These are phyloP conservation scores for Debaryomyces subglobosus DNA, from an alignment of 1,139 yeast genomes.

Conservation along the genomic window DNA sequence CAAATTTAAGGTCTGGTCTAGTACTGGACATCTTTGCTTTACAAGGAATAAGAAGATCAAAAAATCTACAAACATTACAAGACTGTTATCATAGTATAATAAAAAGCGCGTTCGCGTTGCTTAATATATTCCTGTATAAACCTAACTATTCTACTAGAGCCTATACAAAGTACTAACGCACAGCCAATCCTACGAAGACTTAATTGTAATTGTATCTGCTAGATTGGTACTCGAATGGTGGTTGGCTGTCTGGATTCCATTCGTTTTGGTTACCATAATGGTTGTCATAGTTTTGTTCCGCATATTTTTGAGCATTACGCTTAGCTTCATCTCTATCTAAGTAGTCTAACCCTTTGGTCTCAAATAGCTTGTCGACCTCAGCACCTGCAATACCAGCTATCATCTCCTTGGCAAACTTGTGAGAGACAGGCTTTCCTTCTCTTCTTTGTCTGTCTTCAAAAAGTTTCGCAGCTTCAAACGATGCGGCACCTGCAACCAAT, in stretches of 20 bases:
- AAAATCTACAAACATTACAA: neutral
- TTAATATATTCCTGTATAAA: conserved; percentile 5
- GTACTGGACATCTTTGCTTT: conserved; percentile 54
- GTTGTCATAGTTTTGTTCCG: conserved; percentile 27
- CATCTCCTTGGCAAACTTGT: conserved; percentile 33
- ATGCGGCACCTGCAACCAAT: conserved; percentile 38
- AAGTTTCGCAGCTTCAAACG: conserved; percentile 35
- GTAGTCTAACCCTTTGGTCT: conserved; percentile 38
- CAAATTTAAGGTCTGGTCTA: conserved; percentile 74
- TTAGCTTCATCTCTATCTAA: conserved; percentile 31
- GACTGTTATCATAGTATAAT: neutral
- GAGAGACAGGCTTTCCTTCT: conserved; percentile 36
- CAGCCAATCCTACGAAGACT: neutral
- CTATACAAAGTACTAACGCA: neutral
- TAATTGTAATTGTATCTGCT: conserved; percentile 10
- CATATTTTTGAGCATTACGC: conserved; percentile 27
- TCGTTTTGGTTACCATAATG: conserved; percentile 31
- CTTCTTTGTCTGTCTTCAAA: conserved; percentile 37
- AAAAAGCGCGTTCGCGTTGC: conserved; percentile 7
- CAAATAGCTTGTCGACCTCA: conserved; percentile 38
- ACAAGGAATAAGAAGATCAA: neutral
- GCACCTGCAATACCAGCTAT: conserved; percentile 36
- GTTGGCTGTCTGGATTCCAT: conserved; percentile 32
- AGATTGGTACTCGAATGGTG: conserved; percentile 31
- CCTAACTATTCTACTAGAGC: neutral